phyloP scores from a whole-genome alignment of 257 asterid species.

The Solanum chilense region DNA sequence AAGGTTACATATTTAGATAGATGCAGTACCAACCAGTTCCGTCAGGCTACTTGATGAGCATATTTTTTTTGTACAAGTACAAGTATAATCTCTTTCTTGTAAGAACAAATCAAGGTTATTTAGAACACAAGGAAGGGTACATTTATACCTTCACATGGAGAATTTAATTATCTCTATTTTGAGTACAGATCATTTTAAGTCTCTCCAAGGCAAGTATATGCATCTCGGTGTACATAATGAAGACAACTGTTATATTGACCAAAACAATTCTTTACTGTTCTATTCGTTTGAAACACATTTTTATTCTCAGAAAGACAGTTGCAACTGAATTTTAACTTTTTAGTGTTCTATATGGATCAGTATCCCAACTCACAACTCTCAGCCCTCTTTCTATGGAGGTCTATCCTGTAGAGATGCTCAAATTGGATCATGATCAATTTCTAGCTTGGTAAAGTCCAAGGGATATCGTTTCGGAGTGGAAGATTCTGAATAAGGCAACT shows the following conservation, averaged over 20 bases:
- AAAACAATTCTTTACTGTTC: background rate
- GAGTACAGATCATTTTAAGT: background rate
- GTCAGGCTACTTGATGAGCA: background rate
- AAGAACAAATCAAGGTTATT: background rate
- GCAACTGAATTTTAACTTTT: background rate
- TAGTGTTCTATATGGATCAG: background rate
- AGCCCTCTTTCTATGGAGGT: background rate
- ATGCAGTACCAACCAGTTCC: background rate
- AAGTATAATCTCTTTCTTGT: background rate
- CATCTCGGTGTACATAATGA: background rate
- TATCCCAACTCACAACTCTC: background rate
- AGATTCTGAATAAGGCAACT: background rate
- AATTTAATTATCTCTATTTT: background rate
- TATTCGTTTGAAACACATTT: background rate
- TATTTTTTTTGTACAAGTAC: background rate
- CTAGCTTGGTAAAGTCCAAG: background rate
- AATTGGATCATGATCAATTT: background rate
- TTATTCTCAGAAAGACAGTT: background rate
- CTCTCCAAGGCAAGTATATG: background rate
- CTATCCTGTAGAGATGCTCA: background rate
- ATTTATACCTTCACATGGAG: background rate
- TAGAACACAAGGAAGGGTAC: constrained; percentile 1
- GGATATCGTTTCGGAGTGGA: background rate
- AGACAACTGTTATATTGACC: background rate
- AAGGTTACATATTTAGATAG: background rate